A percentile compares a stretch with the other conserved stretches of the same genome.
Conservation (phyloP, 371 early-diverging fungal species). For the Coemansia sp. region DNA sequence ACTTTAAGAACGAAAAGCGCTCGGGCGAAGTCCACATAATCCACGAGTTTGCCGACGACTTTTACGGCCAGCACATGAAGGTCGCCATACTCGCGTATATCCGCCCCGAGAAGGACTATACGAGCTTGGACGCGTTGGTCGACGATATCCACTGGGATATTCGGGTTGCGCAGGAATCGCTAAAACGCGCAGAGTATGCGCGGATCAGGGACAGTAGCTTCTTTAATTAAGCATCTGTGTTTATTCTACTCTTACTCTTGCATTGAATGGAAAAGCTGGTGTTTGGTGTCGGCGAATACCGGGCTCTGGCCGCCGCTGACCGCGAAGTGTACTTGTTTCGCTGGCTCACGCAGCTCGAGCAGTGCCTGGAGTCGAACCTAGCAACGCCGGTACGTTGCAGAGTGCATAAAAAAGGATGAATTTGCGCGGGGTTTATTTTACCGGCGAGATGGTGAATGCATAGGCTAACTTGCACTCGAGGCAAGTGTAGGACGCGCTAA, state of each 20-base stretch:
- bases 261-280: background rate
- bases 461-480: background rate
- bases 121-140: conserved; percentile 77
- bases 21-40: conserved; percentile 97
- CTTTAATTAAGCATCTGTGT: conserved; percentile 13
- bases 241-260: background rate
- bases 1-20: conserved; percentile 93
- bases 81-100: conserved; percentile 87
- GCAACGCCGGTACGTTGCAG: conserved; percentile 11
- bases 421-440: background rate
- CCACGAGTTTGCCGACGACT: conserved; percentile 81
- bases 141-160: conserved; percentile 92
- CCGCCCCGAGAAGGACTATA: conserved; percentile 86
- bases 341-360: conserved; percentile 49
- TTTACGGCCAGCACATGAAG: conserved; percentile 82
- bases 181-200: conserved; percentile 14
- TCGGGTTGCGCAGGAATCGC: conserved; percentile 12
- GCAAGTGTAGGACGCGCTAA: conserved; percentile 17
- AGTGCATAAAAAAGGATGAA: too few relatives aligned
- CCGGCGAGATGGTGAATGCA: background rate
- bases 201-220: conserved; percentile 8
- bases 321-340: conserved; percentile 46
- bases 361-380: conserved; percentile 15
- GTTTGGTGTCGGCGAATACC: background rate
- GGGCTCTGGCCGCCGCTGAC: conserved; percentile 13